A percentile compares a stretch with the other conserved stretches of the same genome.
These are phyloP conservation scores for Trichosporon inkin DNA, from an alignment of 1,284 basidiomycete species.

Conservation along the genomic window DNA sequence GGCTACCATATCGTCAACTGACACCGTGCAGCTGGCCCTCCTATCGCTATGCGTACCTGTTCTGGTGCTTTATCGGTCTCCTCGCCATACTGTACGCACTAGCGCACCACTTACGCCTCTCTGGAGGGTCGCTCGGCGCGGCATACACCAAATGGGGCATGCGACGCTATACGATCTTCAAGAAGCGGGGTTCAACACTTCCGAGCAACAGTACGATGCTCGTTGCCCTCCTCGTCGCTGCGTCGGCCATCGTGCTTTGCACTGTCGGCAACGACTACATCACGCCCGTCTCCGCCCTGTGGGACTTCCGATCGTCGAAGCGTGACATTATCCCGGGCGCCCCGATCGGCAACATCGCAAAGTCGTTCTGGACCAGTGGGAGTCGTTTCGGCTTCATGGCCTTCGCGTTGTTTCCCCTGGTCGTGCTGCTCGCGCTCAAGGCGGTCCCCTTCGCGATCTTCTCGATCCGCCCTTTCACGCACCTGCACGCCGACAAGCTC, in stretches of 20 bases:
- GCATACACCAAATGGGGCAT: slow-evolving; percentile 42
- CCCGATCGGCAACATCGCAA: slow-evolving; percentile 55
- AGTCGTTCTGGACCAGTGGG: slow-evolving; percentile 73
- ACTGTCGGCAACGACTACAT: slow-evolving; percentile 73
- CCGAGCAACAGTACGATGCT: slow-evolving; percentile 63
- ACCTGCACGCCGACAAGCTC: slow-evolving; percentile 73
- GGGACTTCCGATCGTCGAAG: slow-evolving; percentile 44
- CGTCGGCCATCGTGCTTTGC: slow-evolving; percentile 54
- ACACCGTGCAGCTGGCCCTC: slow-evolving; percentile 35
- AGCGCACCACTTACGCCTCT: slow-evolving; percentile 43
- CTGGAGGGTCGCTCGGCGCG: slow-evolving; percentile 38
- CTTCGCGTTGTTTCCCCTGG: slow-evolving; percentile 72
- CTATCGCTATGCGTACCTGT: slow-evolving; percentile 45
- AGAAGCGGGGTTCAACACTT: slow-evolving; percentile 54
- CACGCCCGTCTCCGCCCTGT: slow-evolving; percentile 56
- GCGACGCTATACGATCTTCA: slow-evolving; percentile 28
- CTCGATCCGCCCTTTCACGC: slow-evolving; percentile 64
- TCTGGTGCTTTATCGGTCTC: slow-evolving; percentile 42
- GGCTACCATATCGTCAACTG: background rate
- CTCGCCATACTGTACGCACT: slow-evolving; percentile 37
- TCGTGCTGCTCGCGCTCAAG: slow-evolving; percentile 73
- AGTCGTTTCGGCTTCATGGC: slow-evolving; percentile 70
- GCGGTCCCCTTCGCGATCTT: slow-evolving; percentile 75
- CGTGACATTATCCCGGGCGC: slow-evolving; percentile 35
- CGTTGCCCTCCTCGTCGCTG: slow-evolving; percentile 52